A percentile compares a stretch with the other conserved stretches of the same genome.
Conservation (phyloP, 495 filamentous ascomycete species). For the Delitschia confertaspora region DNA sequence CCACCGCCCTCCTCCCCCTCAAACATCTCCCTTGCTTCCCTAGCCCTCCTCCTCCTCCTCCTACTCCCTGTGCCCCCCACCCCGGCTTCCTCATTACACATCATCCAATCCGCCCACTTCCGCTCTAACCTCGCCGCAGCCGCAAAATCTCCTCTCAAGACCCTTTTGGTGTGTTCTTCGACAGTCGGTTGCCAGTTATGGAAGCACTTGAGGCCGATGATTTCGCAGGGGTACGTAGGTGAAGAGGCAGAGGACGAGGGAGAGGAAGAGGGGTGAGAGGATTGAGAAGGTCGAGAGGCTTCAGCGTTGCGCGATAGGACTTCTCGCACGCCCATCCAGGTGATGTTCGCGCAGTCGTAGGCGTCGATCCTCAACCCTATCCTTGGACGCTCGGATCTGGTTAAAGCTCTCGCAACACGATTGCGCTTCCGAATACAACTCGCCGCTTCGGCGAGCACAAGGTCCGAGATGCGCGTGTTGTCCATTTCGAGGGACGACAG, state of each 20-base stretch:
- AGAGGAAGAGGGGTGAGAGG: no score
- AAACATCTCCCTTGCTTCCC: slow-evolving; percentile 66
- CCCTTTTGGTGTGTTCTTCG: slow-evolving; percentile 79
- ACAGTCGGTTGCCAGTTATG: slow-evolving; percentile 93
- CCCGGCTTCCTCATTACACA: slow-evolving; percentile 76
- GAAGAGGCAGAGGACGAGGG: slow-evolving; percentile 29
- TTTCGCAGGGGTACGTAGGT: slow-evolving; percentile 53
- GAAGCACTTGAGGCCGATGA: slow-evolving; percentile 84
- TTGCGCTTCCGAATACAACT: slow-evolving; percentile 50
- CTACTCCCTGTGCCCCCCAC: slow-evolving; percentile 49
- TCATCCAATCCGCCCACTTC: slow-evolving; percentile 95
- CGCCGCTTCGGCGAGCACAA: slow-evolving; percentile 81
- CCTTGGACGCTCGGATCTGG: slow-evolving; percentile 34
- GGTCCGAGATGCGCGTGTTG: slow-evolving; percentile 83
- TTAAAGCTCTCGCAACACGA: slow-evolving; percentile 45
- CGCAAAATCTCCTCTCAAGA: slow-evolving; percentile 62
- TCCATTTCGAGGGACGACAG: slow-evolving; percentile 77
- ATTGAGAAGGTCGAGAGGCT: slow-evolving; percentile 36
- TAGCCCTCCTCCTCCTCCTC: slow-evolving; percentile 60
- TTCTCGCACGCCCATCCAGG: slow-evolving; percentile 86
- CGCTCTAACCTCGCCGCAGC: slow-evolving; percentile 66
- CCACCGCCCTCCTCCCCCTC: slow-evolving; percentile 67
- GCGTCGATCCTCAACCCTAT: slow-evolving; percentile 69
- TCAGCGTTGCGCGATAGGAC: slow-evolving; percentile 77
- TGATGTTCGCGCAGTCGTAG: slow-evolving; percentile 84